phyloP scores from a whole-genome alignment of 192 early-diverging fungal genomes.

The Obelidium mucronatum region DNA sequence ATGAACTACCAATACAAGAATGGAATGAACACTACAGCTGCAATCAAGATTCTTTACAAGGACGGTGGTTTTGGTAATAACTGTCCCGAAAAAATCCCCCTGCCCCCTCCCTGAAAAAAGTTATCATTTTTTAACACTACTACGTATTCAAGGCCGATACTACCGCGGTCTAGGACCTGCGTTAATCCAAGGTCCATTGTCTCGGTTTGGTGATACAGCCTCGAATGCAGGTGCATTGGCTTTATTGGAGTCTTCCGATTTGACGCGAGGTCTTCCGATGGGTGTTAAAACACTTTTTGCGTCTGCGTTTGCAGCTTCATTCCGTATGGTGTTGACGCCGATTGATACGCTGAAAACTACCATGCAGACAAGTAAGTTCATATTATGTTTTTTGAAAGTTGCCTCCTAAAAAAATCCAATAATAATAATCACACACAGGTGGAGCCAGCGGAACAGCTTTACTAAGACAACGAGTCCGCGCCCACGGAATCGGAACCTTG shows the following conservation, averaged over 20 bases:
- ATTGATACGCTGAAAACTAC: constrained; percentile 57
- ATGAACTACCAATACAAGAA: constrained; percentile 54
- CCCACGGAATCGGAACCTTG: constrained; percentile 46
- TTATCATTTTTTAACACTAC: background rate
- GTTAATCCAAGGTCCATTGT: constrained; percentile 52
- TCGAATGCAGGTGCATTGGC: constrained; percentile 54
- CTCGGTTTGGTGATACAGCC: constrained; percentile 56
- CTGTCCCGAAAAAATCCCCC: too few relatives aligned
- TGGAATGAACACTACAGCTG: constrained; percentile 35
- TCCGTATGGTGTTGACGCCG: constrained; percentile 52
- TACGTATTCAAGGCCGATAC: constrained; percentile 35
- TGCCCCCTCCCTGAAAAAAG: background rate
- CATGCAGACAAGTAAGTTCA: constrained; percentile 43
- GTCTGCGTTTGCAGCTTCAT: constrained; percentile 47
- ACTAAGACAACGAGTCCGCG: constrained; percentile 33
- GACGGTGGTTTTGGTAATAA: constrained; percentile 47
- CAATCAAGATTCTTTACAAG: constrained; percentile 49
- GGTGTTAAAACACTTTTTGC: constrained; percentile 39
- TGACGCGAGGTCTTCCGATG: constrained; percentile 43
- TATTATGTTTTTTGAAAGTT: background rate
- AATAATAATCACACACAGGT: background rate
- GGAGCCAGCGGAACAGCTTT: constrained; percentile 40
- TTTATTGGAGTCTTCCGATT: constrained; percentile 35
- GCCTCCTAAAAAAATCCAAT: too few relatives aligned
- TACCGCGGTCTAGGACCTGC: constrained; percentile 52